Conservation (phyloP, 208 protist genomes). For the Trypanosoma boissoni region DNA sequence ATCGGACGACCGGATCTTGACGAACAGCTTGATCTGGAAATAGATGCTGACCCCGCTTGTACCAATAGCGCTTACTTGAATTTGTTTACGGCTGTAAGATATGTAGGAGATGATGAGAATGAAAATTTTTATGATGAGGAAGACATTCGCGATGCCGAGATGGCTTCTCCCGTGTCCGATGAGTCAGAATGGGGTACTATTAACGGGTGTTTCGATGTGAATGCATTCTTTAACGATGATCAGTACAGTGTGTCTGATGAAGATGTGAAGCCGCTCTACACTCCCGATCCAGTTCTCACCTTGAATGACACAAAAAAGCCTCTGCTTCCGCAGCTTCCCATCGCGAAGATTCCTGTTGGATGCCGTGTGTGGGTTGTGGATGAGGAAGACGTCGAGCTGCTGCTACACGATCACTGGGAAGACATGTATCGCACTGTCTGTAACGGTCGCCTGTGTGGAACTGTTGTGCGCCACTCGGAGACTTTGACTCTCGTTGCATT, state of each 20-base stretch:
- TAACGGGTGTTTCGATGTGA: slow-evolving; percentile 8
- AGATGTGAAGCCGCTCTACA: slow-evolving; percentile 44
- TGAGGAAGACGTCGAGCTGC: slow-evolving; percentile 75
- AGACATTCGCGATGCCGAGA: not conserved
- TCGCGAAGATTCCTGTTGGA: slow-evolving; percentile 39
- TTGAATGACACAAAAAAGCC: slow-evolving; percentile 31
- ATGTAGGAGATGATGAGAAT: not conserved
- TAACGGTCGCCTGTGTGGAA: slow-evolving; percentile 60
- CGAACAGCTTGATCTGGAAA: not conserved
- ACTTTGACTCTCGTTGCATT: slow-evolving; percentile 67
- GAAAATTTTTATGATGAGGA: not conserved
- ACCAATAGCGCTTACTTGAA: not conserved
- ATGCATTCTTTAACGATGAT: not conserved
- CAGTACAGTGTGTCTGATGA: not conserved
- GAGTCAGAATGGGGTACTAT: slow-evolving; percentile 26
- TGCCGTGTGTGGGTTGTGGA: slow-evolving; percentile 73
- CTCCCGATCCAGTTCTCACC: slow-evolving; percentile 62
- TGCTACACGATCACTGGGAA: slow-evolving; percentile 58
- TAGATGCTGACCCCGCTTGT: not conserved
- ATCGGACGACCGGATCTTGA: slow-evolving; percentile 8
- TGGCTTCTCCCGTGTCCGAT: not conserved
- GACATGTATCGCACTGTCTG: slow-evolving; percentile 58
- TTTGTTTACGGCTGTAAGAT: not conserved
- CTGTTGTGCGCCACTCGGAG: slow-evolving; percentile 53
- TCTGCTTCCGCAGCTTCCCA: slow-evolving; percentile 39